phyloP scores from a whole-genome alignment of 2,329 filamentous ascomycete genomes.

The Didymella lethalis region DNA sequence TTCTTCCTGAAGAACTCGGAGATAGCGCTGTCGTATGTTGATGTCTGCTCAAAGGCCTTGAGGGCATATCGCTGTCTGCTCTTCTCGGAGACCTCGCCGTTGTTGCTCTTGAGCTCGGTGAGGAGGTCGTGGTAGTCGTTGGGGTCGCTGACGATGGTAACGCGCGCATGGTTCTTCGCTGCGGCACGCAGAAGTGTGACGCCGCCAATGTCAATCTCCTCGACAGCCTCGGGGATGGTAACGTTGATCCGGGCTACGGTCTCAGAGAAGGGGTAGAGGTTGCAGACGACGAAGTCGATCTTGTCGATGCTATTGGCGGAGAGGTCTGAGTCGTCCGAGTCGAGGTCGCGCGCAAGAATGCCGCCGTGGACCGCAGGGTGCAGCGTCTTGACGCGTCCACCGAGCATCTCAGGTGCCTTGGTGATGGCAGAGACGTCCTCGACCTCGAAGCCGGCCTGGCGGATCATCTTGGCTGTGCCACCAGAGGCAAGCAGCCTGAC shows the following conservation, averaged over 20 bases:
- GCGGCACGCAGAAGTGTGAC: slow-evolving; percentile 96
- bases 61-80: slow-evolving; percentile 90
- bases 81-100: slow-evolving; percentile 83
- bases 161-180: slow-evolving; percentile 95
- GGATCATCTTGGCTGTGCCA: slow-evolving; percentile 94
- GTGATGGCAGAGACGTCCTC: slow-evolving; percentile 99
- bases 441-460: slow-evolving; percentile 93
- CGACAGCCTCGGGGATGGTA: slow-evolving; percentile 93
- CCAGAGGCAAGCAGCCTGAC: slow-evolving; percentile 83
- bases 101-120: slow-evolving; percentile 79
- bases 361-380: slow-evolving; percentile 86
- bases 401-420: slow-evolving; percentile 92
- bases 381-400: slow-evolving; percentile 90
- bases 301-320: slow-evolving; percentile 56
- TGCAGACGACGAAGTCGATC: slow-evolving; percentile 73
- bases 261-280: slow-evolving; percentile 99
- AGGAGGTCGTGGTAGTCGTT: slow-evolving; percentile 94
- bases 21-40: slow-evolving; percentile 94
- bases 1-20: slow-evolving; percentile 97
- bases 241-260: slow-evolving; percentile 97
- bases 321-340: slow-evolving; percentile 95
- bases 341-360: slow-evolving; percentile 92
- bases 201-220: slow-evolving; percentile 97
- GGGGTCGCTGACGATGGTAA: slow-evolving; percentile 95
- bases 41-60: slow-evolving; percentile 98